Conservation (phyloP, 805 yeast genomes). For the Lipomyces chichibuensis region DNA sequence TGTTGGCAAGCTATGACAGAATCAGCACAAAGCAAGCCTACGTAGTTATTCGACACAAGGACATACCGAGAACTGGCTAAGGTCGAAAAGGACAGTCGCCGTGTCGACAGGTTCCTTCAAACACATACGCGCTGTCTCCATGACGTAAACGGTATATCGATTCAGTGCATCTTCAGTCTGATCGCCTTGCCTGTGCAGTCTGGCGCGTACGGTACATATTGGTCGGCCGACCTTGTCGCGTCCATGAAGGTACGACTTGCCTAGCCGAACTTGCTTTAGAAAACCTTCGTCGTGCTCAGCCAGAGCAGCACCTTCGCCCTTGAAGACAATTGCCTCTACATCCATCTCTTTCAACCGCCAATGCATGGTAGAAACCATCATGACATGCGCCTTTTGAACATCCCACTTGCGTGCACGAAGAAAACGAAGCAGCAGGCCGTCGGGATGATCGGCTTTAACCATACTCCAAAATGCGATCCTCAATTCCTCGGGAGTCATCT, state of each 20-base stretch:
- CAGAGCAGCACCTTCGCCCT: conserved; percentile 71
- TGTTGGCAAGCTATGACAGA: conserved; percentile 61
- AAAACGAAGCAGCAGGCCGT: conserved; percentile 80
- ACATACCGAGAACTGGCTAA: conserved; percentile 72
- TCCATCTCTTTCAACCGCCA: conserved; percentile 74
- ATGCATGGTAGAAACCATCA: conserved; percentile 84
- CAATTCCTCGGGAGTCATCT: conserved; percentile 55
- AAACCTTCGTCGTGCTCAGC: conserved; percentile 51
- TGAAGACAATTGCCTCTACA: conserved; percentile 61
- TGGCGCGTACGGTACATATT: conserved; percentile 77
- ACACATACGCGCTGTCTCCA: conserved; percentile 80
- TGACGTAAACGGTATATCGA: conserved; percentile 69
- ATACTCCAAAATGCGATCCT: conserved; percentile 60
- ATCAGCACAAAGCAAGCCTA: neutral
- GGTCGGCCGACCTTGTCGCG: conserved; percentile 75
- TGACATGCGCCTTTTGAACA: conserved; percentile 70
- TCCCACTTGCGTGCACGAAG: conserved; percentile 95
- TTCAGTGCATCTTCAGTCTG: conserved; percentile 74
- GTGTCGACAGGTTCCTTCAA: conserved; percentile 76
- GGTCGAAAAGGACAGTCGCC: conserved; percentile 82
- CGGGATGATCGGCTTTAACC: conserved; percentile 79
- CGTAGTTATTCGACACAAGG: no score
- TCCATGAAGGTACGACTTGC: conserved; percentile 77
- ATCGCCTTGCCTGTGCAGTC: conserved; percentile 68
- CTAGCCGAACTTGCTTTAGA: conserved; percentile 58